Conservation (phyloP, 176 grass and related monocot genomes). For the Dendrocalamus sinicus region DNA sequence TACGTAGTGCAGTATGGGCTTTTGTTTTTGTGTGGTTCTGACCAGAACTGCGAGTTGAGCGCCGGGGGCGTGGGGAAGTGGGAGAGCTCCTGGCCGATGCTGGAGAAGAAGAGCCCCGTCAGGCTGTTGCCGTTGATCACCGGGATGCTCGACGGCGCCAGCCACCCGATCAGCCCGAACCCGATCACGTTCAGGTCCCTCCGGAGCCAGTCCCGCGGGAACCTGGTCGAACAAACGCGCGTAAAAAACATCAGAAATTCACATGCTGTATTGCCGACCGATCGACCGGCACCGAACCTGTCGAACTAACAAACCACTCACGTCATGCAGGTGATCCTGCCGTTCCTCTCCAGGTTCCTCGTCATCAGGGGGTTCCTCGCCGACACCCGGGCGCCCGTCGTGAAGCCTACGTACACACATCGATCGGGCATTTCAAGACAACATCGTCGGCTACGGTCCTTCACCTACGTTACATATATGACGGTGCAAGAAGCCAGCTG, state of each 20-base stretch:
- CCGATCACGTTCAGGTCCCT: slow-evolving; percentile 94
- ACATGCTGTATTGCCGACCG: too few relatives aligned
- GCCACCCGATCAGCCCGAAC: slow-evolving; percentile 90
- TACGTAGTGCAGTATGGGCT: too few relatives aligned
- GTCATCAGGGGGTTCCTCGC: slow-evolving; percentile 64
- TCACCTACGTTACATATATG: neutral
- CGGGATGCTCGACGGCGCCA: slow-evolving; percentile 84
- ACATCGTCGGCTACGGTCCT: neutral
- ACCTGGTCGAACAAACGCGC: slow-evolving; percentile 42
- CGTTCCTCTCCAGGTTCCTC: slow-evolving; percentile 62
- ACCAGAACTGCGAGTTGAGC: slow-evolving; percentile 87
- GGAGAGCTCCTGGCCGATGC: slow-evolving; percentile 86
- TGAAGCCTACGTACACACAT: slow-evolving; percentile 44
- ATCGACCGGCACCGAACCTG: neutral
- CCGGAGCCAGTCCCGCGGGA: slow-evolving; percentile 84
- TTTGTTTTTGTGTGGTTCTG: neutral
- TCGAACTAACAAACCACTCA: neutral
- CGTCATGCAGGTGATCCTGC: slow-evolving; percentile 77
- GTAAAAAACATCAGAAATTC: neutral
- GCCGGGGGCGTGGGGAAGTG: slow-evolving; percentile 88
- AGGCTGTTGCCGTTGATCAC: slow-evolving; percentile 92
- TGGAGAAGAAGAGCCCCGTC: slow-evolving; percentile 90
- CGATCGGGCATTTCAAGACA: neutral
- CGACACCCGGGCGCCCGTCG: slow-evolving; percentile 45
- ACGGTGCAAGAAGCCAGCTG: neutral